phyloP scores from a whole-genome alignment of 305 asterid genomes.

The Solanum hybrid region DNA sequence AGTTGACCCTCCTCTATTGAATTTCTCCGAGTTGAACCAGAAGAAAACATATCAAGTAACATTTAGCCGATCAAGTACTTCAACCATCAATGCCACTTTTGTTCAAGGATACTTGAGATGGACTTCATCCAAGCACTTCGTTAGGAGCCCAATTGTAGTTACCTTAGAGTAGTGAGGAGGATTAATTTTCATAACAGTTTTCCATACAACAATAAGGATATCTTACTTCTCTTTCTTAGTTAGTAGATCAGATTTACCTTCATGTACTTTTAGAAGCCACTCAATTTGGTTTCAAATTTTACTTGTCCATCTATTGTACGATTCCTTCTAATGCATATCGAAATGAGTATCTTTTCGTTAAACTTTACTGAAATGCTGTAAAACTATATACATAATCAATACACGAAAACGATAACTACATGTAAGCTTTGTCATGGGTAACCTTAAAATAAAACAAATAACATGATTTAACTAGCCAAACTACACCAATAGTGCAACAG shows the following conservation, averaged over 20 bases:
- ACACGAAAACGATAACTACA: neutral
- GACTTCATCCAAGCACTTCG: slow-evolving; percentile 34
- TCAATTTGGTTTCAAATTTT: neutral
- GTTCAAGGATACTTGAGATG: slow-evolving; percentile 36
- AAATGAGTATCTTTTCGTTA: neutral
- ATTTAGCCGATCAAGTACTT: slow-evolving; percentile 13
- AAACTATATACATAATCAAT: neutral
- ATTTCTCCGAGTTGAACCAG: slow-evolving; percentile 18
- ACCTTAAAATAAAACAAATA: neutral
- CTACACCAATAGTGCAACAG: neutral
- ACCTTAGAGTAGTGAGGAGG: neutral
- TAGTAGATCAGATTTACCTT: neutral
- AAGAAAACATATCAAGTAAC: slow-evolving; percentile 14
- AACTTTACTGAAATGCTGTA: neutral
- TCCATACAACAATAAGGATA: neutral
- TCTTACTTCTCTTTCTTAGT: neutral
- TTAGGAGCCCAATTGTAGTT: slow-evolving; percentile 35
- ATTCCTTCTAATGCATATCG: neutral
- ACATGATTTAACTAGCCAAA: neutral
- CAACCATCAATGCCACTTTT: neutral
- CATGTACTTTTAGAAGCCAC: neutral
- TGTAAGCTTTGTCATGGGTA: neutral
- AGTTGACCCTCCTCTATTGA: slow-evolving; percentile 20
- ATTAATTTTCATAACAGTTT: neutral
- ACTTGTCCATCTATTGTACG: neutral